Base-by-base conservation (phyloP, 2,329 filamentous ascomycete genomes). In the Dryadomyces quercivorus region DNA sequence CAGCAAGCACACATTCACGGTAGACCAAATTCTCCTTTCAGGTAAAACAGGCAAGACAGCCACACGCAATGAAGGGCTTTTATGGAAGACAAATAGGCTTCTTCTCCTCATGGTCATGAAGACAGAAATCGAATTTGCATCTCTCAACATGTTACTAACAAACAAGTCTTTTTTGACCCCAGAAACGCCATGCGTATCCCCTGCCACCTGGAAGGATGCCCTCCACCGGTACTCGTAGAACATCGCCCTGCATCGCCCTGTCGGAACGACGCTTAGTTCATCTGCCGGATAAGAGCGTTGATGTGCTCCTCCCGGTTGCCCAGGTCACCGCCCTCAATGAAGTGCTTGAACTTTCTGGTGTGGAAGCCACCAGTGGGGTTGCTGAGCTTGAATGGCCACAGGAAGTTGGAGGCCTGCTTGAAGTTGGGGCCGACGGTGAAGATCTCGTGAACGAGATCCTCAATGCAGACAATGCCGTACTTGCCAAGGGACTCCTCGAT, bases 371-470 rank as follows among this genome's bases (percentile, higher is more conserved):
- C 93, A 66, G 78, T 97, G 70, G 93, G 93, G 84, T 95, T 96
- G 83, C 84, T 90, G 65, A 98, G 87, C 87, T 98, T 97, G 85
- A 98, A 98, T 71, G 93, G 93, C 93, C 93, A 98, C 65, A 97
- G 78, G 85, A 97, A 97, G 86, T 97, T 98, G 79, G 85, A 83
- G 68, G 88, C 90, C 80, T 96, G 91, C 86, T 96, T 97, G 87
- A 93, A 94, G 85, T 97, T 97, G 80, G 92, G 92, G 71, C 93
- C 92, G 64, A 97, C 93, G 57, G 91, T 95, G 83, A 84, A 92
- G 78, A 95, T 95, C 82, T 98, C 93, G 82, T 98, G 93, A 75
- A 98, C 91, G 65, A 98, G 78, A 77, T 98, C 93, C 80, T 98
- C 93, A 74, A 97, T 89, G 72, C 93, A 98, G 80, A 98, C 89